Evolutionary conservation across 768 basidiomycete species (phyloP).

Genomic region (Rhodotorula graminis): DNA sequence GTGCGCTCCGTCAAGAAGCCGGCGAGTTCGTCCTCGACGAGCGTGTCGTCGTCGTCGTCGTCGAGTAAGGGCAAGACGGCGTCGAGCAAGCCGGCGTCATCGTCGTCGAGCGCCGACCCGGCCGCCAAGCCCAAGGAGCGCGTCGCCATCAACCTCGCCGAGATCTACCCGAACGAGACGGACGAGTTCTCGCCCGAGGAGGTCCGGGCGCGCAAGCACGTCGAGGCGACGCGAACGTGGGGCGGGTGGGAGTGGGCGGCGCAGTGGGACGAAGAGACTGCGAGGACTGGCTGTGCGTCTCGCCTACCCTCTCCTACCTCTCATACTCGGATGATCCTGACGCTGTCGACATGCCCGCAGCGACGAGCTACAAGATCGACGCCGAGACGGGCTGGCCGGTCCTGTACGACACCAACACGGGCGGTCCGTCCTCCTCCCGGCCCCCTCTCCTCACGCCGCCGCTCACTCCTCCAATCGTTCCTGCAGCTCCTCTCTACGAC

Average conservation of each 20-base stretch:
- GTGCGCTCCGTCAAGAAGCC: background rate
- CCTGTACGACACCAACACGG: conserved; percentile 13
- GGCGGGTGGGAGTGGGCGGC: conserved; percentile 24
- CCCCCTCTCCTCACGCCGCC: no score
- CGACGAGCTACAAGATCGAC: conserved; percentile 22
- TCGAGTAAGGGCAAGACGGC: background rate
- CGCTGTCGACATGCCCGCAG: background rate
- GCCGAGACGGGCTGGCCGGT: conserved; percentile 24
- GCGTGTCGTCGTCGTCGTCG: background rate
- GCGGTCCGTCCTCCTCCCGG: background rate
- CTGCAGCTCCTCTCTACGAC: conserved; percentile 20
- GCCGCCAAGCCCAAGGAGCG: conserved; percentile 20
- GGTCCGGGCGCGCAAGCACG: conserved; percentile 53
- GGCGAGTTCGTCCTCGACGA: background rate
- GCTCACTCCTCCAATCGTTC: no score
- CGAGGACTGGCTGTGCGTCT: background rate
- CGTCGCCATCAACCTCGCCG: conserved; percentile 44
- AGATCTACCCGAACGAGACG: conserved; percentile 64
- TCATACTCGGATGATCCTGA: background rate
- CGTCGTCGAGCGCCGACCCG: background rate
- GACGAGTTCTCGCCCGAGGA: conserved; percentile 68
- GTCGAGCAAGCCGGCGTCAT: background rate
- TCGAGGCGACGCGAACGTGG: conserved; percentile 10
- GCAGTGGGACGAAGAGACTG: conserved; percentile 15
- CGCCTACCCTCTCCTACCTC: background rate